Percentiles rank a stretch among this genome's conserved stretches.
These are phyloP conservation scores for Iris macrosiphon DNA, from an alignment of 106 monocot genomes.

Conservation along the genomic window DNA sequence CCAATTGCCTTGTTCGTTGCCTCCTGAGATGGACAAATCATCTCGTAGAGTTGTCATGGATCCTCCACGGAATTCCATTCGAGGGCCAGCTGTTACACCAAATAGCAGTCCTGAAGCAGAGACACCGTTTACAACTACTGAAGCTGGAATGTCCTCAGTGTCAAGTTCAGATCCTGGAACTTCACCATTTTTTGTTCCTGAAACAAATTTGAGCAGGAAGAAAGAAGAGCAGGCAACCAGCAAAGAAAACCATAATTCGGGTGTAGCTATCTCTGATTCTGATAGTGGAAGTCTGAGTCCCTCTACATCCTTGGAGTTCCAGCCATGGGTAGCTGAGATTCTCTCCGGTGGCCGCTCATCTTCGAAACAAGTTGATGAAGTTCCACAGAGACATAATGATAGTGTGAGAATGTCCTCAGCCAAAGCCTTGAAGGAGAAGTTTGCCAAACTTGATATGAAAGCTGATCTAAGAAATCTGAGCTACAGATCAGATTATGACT, in stretches of 20 bases:
- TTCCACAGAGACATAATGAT: slow-evolving; percentile 19
- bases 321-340: slow-evolving; percentile 43
- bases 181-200: slow-evolving; percentile 64
- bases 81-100: slow-evolving; percentile 50
- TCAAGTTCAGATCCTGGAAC: slow-evolving; percentile 82
- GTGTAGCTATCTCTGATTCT: slow-evolving; percentile 45
- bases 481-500: slow-evolving; percentile 27
- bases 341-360: slow-evolving; percentile 12
- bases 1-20: slow-evolving; percentile 13
- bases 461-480: slow-evolving; percentile 19
- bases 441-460: slow-evolving; percentile 31
- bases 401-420: slow-evolving; percentile 21
- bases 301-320: slow-evolving; percentile 15
- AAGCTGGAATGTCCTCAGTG: slow-evolving; percentile 67
- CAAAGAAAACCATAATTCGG: slow-evolving; percentile 16
- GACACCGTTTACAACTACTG: slow-evolving; percentile 63
- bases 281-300: slow-evolving; percentile 24
- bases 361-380: slow-evolving; percentile 20
- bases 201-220: slow-evolving; percentile 22
- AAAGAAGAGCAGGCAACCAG: slow-evolving; percentile 14
- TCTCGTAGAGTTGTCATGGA: slow-evolving; percentile 14
- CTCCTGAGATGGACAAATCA: slow-evolving; percentile 12
- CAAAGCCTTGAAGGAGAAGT: slow-evolving; percentile 37
- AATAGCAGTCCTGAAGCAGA: slow-evolving; percentile 79
- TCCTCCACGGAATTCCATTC: slow-evolving; percentile 11